Evolutionary conservation across 2,329 filamentous ascomycete species (phyloP), one percentile per base, ranked within the genome.

Genomic region (Arthrinium puccinioides): DNA sequence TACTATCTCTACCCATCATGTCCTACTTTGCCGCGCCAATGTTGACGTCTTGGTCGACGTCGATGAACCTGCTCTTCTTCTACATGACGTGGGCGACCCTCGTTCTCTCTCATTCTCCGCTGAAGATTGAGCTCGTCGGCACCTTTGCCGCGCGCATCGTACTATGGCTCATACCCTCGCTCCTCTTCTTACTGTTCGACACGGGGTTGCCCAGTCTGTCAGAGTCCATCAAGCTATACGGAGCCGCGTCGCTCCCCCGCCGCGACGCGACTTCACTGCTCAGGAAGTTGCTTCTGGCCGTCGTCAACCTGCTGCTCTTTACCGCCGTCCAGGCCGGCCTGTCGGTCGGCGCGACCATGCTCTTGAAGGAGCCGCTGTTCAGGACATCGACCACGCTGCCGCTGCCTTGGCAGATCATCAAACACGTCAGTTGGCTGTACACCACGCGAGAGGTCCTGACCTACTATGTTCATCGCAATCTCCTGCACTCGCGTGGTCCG

Each of bases 61-160:
- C 82, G 1, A 68, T 94, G 45, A 95, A 92, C 58, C 64, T 94
- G 18, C 66, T 94, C 44, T 89, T 94, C 67, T 92, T 95, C 61
- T 90, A 88, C 59, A 75, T 94, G 65, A 90, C 86, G 49, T 95
- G 88, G 88, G 79, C 79, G 6, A 90, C 86, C 0, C 72, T 96
- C 21, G 78, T 94, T 26, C 67, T 90, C 4, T 84, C 83, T 6
- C 84, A 94, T 51, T 71, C 82, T 1, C 79, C 85, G 0, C 66
- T 92, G 13, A 74, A 77, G 41, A 76, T 95, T 40, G 87, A 94
- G 57, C 57, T 92, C 1, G 66, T 84, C 36, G 85, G 81, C 38
- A 81, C 82, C 0, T 57, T 86, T 5, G 73, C 75, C 18, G 66
- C 88, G 33, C 81, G 85, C 28, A 40, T 81, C 9, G 46, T 85